Conservation (phyloP, 352 stramenopile species). For the Blastocystis sp. region DNA sequence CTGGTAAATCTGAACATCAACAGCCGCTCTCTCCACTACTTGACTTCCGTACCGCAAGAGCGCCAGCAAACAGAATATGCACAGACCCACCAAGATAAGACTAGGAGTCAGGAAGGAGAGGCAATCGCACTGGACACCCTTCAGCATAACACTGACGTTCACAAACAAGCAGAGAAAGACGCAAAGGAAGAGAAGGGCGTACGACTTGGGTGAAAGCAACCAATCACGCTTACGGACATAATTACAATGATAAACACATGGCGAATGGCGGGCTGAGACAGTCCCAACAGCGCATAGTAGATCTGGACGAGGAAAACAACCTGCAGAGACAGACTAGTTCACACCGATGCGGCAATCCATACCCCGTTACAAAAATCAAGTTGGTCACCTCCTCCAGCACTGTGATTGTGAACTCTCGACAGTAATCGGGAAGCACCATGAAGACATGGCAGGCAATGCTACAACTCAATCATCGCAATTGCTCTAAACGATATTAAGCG, state of each 20-base stretch:
- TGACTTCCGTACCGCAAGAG: slow-evolving; percentile 6
- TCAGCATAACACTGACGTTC: background rate
- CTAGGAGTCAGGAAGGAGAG: background rate
- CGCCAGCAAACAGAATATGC: slow-evolving; percentile 38
- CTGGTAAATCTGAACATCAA: slow-evolving; percentile 12
- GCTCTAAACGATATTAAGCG: background rate
- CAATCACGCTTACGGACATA: slow-evolving; percentile 1
- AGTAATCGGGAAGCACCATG: slow-evolving; percentile 6
- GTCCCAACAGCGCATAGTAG: slow-evolving; percentile 34
- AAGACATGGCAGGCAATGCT: slow-evolving; percentile 49
- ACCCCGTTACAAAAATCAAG: slow-evolving; percentile 59
- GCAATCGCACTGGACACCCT: background rate
- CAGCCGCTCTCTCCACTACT: background rate
- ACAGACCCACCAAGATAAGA: background rate
- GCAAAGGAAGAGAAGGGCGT: background rate
- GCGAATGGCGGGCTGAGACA: slow-evolving; percentile 22
- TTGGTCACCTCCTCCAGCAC: slow-evolving; percentile 36
- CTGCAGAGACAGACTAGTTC: slow-evolving; percentile 39
- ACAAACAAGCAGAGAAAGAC: slow-evolving; percentile 21
- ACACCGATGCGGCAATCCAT: background rate
- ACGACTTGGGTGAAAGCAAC: slow-evolving; percentile 6
- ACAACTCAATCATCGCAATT: background rate
- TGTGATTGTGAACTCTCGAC: slow-evolving; percentile 12
- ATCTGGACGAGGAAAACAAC: slow-evolving; percentile 51
- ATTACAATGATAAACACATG: slow-evolving; percentile 49